Conservation (phyloP, 2,329 filamentous ascomycete species). For the Diaporthe australafricana region DNA sequence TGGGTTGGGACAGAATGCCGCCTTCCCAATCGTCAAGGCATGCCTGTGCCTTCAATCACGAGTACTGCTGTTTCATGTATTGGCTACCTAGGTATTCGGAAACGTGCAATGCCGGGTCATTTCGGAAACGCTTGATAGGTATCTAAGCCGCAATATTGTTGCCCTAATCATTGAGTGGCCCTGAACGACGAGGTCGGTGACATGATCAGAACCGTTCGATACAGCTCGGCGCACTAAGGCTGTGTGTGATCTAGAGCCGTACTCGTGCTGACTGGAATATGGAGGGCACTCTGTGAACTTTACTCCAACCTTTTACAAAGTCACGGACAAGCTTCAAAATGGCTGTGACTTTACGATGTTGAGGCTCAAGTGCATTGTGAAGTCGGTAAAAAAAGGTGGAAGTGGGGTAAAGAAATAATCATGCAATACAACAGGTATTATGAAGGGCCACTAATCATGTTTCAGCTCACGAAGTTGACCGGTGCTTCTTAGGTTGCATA, state of each 20-base stretch:
- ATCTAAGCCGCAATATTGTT: too few species aligned
- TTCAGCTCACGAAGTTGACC: not conserved
- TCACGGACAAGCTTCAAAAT: too few species aligned
- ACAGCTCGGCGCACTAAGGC: not conserved
- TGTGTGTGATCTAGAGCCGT: not conserved
- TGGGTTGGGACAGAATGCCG: not conserved
- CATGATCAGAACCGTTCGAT: not conserved
- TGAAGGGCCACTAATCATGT: not conserved
- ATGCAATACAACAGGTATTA: constrained; percentile 11
- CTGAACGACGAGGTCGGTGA: not conserved
- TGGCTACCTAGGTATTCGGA: too few species aligned
- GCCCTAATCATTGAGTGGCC: not conserved
- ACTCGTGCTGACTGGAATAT: not conserved
- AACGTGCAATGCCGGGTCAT: too few species aligned
- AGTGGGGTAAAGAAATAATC: not conserved
- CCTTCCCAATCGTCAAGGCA: not conserved
- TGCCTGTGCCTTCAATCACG: not conserved
- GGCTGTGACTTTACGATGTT: not conserved
- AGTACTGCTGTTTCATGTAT: not conserved
- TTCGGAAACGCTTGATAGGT: not conserved
- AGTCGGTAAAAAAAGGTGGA: not conserved
- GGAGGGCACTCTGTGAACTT: not conserved
- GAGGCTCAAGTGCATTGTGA: not conserved
- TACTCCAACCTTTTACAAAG: not conserved
- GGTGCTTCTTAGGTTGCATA: not conserved